Evolutionary conservation across 169 alveolate species (phyloP), one percentile per base, ranked within the genome.

Genomic region (Plasmodium malariae): DNA sequence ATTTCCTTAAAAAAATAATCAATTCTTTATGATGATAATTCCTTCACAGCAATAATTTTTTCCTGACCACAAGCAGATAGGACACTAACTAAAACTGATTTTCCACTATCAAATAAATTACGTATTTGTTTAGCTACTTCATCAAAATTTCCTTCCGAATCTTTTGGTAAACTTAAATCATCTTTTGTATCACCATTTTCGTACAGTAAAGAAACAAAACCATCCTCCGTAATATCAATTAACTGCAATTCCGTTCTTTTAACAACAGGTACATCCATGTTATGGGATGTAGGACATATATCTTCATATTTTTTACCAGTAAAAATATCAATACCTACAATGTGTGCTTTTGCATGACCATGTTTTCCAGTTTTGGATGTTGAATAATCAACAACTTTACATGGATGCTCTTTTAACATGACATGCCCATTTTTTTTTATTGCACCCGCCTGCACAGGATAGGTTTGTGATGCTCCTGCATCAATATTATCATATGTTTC

Each of bases 341-440:
- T 97, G 96, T 97, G 97, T 19, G 99, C 99, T 95, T 98, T 98
- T 63, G 99, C 99, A 95, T 98, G 99, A 45, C 99, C 99, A 96
- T 98, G 99, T 96, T 98, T 98, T 54, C 99, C 99, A 6, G 99
- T 97, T 95, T 98, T 98, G 62, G 99, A 97, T 1, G 99, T 98
- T 32, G 99, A 96, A 88, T 96, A 96, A 73, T 97, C 99, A 32
- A 97, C 98, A 32, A 98, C 99, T 94, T 97, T 98, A 97, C 99
- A 98, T 28, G 99, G 99, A 94, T 97, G 97, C 40, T 99, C 99
- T 93, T 98, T 98, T 93, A 98, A 93, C 99, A 98, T 97, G 54
- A 96, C 98, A 93, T 97, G 97, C n/a, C 98, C 99, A 89, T 97
- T 97, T 92, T 98, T 98, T 94, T 97, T 98, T 83, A 98, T 95